Evolutionary conservation across 129 eudicot species (phyloP).

Genomic region (Erigeron canadensis): DNA sequence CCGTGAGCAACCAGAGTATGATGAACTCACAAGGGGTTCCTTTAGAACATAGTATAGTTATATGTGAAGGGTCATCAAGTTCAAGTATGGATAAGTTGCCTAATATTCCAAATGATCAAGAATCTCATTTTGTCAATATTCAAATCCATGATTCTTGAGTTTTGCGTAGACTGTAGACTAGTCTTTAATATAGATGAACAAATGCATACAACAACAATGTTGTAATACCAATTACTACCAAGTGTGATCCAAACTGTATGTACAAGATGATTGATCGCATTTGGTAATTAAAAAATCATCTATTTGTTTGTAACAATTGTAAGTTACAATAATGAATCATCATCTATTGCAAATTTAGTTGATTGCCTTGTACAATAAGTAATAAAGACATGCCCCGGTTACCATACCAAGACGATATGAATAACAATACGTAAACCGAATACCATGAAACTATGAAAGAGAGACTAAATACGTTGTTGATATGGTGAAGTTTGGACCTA

Average conservation of each 20-base stretch:
- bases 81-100: slow-evolving; percentile 34
- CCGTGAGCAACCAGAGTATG: slow-evolving; percentile 13
- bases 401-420: too few relatives aligned
- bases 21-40: slow-evolving; percentile 23
- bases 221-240: slow-evolving; percentile 14
- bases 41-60: slow-evolving; percentile 29
- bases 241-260: slow-evolving; percentile 24
- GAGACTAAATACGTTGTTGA: too few relatives aligned
- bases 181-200: slow-evolving; percentile 11
- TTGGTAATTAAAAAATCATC: slow-evolving; percentile 25
- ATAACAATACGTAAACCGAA: too few relatives aligned
- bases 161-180: slow-evolving; percentile 24
- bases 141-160: slow-evolving; percentile 23
- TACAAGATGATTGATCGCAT: slow-evolving; percentile 23
- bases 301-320: neutral
- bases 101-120: slow-evolving; percentile 32
- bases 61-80: slow-evolving; percentile 40
- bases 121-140: slow-evolving; percentile 26
- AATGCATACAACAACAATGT: neutral
- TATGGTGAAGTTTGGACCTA: too few relatives aligned
- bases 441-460: too few relatives aligned
- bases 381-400: neutral
- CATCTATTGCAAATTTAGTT: neutral
- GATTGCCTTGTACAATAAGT: too few relatives aligned
- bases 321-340: slow-evolving; percentile 8